Evolutionary conservation across 192 early-diverging fungal species (phyloP).

Genomic region (Coemansia erecta): DNA sequence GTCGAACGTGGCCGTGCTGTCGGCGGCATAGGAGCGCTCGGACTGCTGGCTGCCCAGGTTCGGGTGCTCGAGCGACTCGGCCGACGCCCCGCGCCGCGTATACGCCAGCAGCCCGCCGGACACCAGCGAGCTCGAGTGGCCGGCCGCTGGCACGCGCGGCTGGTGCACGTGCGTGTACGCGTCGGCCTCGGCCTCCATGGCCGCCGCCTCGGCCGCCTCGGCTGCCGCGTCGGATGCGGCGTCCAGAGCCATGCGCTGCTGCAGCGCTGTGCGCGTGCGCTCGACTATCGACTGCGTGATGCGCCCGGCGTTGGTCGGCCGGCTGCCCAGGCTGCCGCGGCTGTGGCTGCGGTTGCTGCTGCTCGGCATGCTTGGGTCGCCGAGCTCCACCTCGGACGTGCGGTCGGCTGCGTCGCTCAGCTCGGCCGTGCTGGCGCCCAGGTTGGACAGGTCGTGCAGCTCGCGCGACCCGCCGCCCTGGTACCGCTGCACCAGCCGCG

Average conservation of each 20-base stretch:
- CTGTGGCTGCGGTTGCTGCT: conserved; percentile 3
- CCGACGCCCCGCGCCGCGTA: conserved; percentile 15
- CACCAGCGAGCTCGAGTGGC: too few relatives aligned
- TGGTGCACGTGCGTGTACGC: neutral
- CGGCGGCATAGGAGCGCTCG: conserved; percentile 9
- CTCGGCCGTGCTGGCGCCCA: conserved; percentile 16
- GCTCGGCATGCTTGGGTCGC: conserved; percentile 26
- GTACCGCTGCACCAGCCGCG: conserved; percentile 36
- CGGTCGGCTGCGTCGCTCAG: conserved; percentile 18
- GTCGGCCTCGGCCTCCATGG: neutral
- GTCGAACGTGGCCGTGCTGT: too few relatives aligned
- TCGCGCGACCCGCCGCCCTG: conserved; percentile 4
- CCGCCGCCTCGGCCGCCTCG: too few relatives aligned
- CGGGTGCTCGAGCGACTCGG: conserved; percentile 44
- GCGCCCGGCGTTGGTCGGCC: too few relatives aligned
- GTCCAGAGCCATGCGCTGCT: conserved; percentile 19
- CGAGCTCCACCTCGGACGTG: conserved; percentile 26
- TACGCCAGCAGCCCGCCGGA: neutral
- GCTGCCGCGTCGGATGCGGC: neutral
- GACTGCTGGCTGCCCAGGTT: conserved; percentile 49
- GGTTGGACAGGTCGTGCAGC: neutral
- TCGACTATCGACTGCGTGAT: conserved; percentile 23
- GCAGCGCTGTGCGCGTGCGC: conserved; percentile 27
- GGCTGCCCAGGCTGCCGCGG: too few relatives aligned
- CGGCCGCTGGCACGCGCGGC: conserved; percentile 5